Conservation (phyloP, 352 stramenopile species). For the Phytopythium oedochilum region DNA sequence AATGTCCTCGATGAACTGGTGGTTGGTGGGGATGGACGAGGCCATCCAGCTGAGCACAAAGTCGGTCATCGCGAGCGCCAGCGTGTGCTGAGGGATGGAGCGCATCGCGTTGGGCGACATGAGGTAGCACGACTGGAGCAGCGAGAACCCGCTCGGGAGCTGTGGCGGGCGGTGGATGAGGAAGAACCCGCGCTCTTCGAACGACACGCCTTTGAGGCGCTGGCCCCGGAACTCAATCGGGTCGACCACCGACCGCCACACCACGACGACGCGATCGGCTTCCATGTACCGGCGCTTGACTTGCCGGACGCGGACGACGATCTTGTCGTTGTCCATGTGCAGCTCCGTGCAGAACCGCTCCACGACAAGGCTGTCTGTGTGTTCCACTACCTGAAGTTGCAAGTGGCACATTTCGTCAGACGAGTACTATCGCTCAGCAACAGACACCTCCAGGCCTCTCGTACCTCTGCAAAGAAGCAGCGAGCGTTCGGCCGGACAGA, state of each 20-base stretch:
- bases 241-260: conserved; percentile 49
- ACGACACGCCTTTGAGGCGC: conserved; percentile 28
- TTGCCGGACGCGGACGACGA: conserved; percentile 49
- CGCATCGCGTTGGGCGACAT: conserved; percentile 41
- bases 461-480: conserved; percentile 1
- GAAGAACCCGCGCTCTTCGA: conserved; percentile 55
- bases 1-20: conserved; percentile 50
- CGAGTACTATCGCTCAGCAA: no score
- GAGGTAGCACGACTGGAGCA: conserved; percentile 54
- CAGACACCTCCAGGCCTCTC: no score
- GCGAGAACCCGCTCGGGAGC: conserved; percentile 23
- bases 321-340: conserved; percentile 32
- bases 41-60: conserved; percentile 31
- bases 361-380: conserved; percentile 46
- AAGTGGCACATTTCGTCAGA: neutral
- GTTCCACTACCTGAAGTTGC: conserved; percentile 16
- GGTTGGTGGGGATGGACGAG: conserved; percentile 26
- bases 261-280: conserved; percentile 42
- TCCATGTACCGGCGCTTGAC: conserved; percentile 50
- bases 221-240: conserved; percentile 41
- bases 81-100: conserved; percentile 14
- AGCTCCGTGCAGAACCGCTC: conserved; percentile 53
- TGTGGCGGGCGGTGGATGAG: conserved; percentile 33
- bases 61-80: conserved; percentile 24
- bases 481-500: neutral